These are phyloP conservation scores for Basipetospora chlamydospora DNA, from an alignment of 2,329 filamentous ascomycete genomes.

Conservation along the genomic window DNA sequence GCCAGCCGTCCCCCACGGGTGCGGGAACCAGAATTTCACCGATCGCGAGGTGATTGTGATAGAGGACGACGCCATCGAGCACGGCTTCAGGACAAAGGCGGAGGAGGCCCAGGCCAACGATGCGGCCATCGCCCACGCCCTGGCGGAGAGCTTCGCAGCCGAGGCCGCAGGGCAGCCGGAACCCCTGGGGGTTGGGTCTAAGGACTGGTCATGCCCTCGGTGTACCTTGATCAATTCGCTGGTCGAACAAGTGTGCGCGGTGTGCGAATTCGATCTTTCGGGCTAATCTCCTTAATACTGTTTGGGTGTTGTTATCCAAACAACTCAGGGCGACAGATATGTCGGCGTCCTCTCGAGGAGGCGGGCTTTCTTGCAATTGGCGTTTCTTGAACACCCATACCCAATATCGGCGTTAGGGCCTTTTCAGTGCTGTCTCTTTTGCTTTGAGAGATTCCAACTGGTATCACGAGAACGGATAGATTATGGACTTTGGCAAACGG, in stretches of 20 bases:
- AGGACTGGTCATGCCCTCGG: background rate
- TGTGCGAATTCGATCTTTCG: background rate
- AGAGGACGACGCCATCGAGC: slow-evolving; percentile 46
- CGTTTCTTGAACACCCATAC: too few species aligned
- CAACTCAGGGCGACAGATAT: too few species aligned
- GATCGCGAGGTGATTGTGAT: slow-evolving; percentile 53
- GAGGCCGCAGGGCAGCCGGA: slow-evolving; percentile 33
- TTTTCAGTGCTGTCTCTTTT: too few species aligned
- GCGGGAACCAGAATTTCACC: slow-evolving; percentile 55
- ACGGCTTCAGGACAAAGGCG: slow-evolving; percentile 69
- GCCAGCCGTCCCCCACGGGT: slow-evolving; percentile 47
- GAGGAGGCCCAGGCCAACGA: slow-evolving; percentile 87
- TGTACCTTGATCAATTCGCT: background rate
- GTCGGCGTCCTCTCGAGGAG: too few species aligned
- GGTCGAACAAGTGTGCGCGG: background rate
- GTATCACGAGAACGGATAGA: too few species aligned
- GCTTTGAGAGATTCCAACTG: too few species aligned
- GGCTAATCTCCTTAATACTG: too few species aligned
- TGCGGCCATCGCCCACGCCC: slow-evolving; percentile 66
- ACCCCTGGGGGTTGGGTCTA: too few species aligned
- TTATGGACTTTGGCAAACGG: too few species aligned
- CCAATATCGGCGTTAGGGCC: too few species aligned
- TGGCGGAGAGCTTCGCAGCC: slow-evolving; percentile 77
- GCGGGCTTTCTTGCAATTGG: too few species aligned
- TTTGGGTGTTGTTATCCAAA: too few species aligned